phyloP scores from a whole-genome alignment of 257 asterid genomes.

The Mentha longifolia region DNA sequence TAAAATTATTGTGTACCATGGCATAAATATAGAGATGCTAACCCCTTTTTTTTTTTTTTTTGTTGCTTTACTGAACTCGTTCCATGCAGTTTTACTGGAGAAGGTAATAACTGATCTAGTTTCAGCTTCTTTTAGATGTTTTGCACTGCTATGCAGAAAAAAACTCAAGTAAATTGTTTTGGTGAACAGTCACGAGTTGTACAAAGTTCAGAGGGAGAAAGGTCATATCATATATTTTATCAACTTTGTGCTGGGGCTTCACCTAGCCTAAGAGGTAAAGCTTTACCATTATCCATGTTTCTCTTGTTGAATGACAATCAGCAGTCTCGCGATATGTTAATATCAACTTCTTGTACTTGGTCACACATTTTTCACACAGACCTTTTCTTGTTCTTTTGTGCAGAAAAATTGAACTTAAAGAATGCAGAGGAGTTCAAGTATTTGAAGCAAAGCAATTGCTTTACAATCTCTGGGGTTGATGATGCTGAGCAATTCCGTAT shows the following conservation, averaged over 20 bases:
- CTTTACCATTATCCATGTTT: slow-evolving; percentile 10
- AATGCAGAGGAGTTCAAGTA: slow-evolving; percentile 76
- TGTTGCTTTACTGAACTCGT: slow-evolving; percentile 38
- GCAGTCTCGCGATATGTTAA: slow-evolving; percentile 21
- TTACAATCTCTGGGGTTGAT: slow-evolving; percentile 80
- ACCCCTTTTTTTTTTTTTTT: slow-evolving; percentile 38
- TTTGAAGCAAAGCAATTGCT: slow-evolving; percentile 86
- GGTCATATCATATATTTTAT: slow-evolving; percentile 98
- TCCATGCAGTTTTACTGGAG: slow-evolving; percentile 84
- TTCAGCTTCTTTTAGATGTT: slow-evolving; percentile 26
- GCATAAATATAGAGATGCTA: slow-evolving; percentile 35
- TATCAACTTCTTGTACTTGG: slow-evolving; percentile 13
- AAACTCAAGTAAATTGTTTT: slow-evolving; percentile 38
- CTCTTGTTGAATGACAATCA: not conserved
- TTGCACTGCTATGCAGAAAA: slow-evolving; percentile 31
- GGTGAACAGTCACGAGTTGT: slow-evolving; percentile 93
- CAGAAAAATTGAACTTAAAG: slow-evolving; percentile 81
- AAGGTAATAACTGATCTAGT: slow-evolving; percentile 64
- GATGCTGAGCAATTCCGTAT: slow-evolving; percentile 88
- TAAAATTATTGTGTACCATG: slow-evolving; percentile 24
- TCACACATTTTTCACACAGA: slow-evolving; percentile 24
- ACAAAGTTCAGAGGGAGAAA: slow-evolving; percentile 90
- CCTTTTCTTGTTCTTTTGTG: slow-evolving; percentile 29
- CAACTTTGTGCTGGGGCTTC: slow-evolving; percentile 99
- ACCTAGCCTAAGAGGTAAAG: slow-evolving; percentile 72